A percentile compares a stretch with the other conserved stretches of the same genome.
These are phyloP conservation scores for Furcasterigmium furcatum DNA, from an alignment of 2,329 filamentous ascomycete species.

Conservation along the genomic window DNA sequence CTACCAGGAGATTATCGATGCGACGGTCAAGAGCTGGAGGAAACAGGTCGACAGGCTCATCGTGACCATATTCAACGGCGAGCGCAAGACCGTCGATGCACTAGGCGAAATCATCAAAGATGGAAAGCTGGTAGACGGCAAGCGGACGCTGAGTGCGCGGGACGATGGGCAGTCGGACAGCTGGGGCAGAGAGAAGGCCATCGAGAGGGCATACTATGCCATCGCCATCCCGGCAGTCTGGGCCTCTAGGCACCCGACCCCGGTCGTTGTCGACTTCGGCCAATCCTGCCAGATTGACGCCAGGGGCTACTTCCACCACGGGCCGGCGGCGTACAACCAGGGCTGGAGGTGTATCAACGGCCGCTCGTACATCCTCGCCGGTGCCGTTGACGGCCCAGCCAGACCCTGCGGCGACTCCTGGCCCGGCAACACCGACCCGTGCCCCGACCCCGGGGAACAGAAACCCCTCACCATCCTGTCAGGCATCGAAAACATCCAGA, in stretches of 20 bases:
- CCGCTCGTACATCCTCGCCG: constrained; percentile 3
- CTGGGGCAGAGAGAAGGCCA: background rate
- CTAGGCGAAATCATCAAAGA: background rate
- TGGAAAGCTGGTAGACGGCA: constrained; percentile 1
- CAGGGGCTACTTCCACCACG: constrained; percentile 1
- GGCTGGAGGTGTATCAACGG: background rate
- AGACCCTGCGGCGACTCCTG: background rate
- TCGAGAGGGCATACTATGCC: constrained; percentile 4
- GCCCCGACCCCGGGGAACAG: background rate
- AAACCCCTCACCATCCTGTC: background rate
- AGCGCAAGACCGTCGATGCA: background rate
- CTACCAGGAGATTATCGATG: background rate
- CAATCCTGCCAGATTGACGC: constrained; percentile 6
- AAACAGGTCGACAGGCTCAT: background rate
- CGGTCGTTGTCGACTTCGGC: constrained; percentile 7
- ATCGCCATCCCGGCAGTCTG: constrained; percentile 5
- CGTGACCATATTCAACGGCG: background rate
- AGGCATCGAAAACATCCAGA: background rate
- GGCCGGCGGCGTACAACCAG: background rate
- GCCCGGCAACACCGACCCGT: background rate
- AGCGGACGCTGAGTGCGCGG: background rate
- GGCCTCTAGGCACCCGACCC: constrained; percentile 3
- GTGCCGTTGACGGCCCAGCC: background rate
- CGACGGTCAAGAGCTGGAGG: background rate
- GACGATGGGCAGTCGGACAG: background rate